phyloP scores from a whole-genome alignment of 2,329 filamentous ascomycete genomes.

The Cladorrhinum sp. region DNA sequence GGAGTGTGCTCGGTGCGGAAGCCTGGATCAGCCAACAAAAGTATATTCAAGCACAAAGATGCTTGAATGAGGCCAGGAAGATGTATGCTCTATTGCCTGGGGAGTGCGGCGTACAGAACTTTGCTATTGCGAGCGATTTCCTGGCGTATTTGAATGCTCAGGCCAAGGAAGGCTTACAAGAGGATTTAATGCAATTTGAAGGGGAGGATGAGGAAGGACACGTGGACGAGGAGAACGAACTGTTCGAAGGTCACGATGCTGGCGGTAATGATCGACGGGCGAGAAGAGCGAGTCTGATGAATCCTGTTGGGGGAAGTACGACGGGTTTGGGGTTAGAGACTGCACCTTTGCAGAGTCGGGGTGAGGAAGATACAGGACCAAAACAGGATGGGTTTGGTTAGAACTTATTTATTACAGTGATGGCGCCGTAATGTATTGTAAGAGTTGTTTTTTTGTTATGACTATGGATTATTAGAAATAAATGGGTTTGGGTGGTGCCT shows the following conservation, averaged over 20 bases:
- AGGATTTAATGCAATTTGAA: slow-evolving; percentile 11
- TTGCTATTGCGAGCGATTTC: slow-evolving; percentile 49
- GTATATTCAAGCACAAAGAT: slow-evolving; percentile 72
- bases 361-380: slow-evolving; percentile 16
- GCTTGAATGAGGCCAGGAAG: slow-evolving; percentile 65
- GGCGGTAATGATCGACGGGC: slow-evolving; percentile 29
- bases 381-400: slow-evolving; percentile 31
- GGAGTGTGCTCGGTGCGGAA: slow-evolving; percentile 80
- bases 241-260: slow-evolving; percentile 21
- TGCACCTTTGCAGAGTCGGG: slow-evolving; percentile 30
- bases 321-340: slow-evolving; percentile 30
- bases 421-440: not conserved
- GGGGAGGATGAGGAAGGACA: slow-evolving; percentile 37
- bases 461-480: not conserved
- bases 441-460: not conserved
- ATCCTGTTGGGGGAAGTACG: slow-evolving; percentile 29
- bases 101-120: slow-evolving; percentile 51
- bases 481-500: not conserved
- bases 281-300: slow-evolving; percentile 48
- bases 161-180: slow-evolving; percentile 47
- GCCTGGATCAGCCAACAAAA: slow-evolving; percentile 78
- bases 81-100: slow-evolving; percentile 52
- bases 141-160: slow-evolving; percentile 50
- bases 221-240: slow-evolving; percentile 26
- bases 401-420: not conserved